Conservation (phyloP, 257 asterid species). For the Fraxinus excelsior region DNA sequence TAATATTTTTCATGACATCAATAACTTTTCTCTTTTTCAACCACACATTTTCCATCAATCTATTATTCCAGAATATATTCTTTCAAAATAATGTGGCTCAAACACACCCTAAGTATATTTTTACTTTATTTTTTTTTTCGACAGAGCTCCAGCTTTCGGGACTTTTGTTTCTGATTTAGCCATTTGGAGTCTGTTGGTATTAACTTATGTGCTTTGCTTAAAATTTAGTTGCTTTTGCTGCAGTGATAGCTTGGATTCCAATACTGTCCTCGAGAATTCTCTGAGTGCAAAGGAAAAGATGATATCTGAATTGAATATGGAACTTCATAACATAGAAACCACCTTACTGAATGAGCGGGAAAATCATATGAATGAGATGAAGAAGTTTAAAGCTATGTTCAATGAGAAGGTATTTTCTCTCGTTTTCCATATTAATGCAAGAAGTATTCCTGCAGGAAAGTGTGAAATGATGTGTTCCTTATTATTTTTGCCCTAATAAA, state of each 20-base stretch:
- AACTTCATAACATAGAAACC: conserved; percentile 88
- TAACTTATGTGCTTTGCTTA: conserved; percentile 12
- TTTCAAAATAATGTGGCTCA: too few relatives aligned
- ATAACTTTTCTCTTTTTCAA: too few relatives aligned
- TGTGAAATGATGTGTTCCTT: not conserved
- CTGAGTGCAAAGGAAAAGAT: conserved; percentile 87
- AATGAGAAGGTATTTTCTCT: conserved; percentile 70
- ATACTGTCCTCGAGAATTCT: conserved; percentile 83
- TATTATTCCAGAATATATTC: too few relatives aligned
- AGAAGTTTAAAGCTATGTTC: conserved; percentile 73
- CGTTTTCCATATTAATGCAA: not conserved
- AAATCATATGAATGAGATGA: conserved; percentile 73
- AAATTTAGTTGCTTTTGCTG: conserved; percentile 28
- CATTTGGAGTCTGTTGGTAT: conserved; percentile 14
- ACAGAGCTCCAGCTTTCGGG: conserved; percentile 7
- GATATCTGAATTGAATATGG: conserved; percentile 86
- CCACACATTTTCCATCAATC: too few relatives aligned
- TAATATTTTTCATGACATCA: too few relatives aligned
- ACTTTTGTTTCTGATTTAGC: conserved; percentile 17
- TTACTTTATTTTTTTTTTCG: conserved; percentile 1
- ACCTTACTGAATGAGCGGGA: conserved; percentile 85
- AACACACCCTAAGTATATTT: too few relatives aligned
- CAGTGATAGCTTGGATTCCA: conserved; percentile 77
- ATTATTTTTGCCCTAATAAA: not conserved
- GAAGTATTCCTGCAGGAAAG: not conserved